These are phyloP conservation scores for Syzygium aqueum DNA, from an alignment of 345 rosid species.

Conservation along the genomic window DNA sequence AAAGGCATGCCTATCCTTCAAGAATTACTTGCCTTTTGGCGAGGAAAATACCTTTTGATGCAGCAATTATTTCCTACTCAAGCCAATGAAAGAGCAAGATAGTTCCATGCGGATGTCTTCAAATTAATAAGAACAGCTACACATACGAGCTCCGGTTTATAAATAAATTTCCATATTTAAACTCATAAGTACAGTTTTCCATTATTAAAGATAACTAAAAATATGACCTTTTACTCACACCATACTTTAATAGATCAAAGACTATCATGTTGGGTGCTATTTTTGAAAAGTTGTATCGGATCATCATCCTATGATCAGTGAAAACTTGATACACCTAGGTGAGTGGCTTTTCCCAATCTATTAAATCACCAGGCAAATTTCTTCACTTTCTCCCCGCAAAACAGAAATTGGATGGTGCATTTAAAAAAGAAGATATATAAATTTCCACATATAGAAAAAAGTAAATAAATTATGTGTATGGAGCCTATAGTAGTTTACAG, in stretches of 20 bases:
- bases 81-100: constrained; percentile 2
- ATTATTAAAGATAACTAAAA: background rate
- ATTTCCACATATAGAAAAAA: background rate
- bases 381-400: background rate
- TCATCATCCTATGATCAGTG: background rate
- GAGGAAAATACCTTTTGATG: constrained; percentile 54
- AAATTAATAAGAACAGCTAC: background rate
- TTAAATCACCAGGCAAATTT: background rate
- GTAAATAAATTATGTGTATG: background rate
- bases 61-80: constrained; percentile 14
- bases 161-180: background rate
- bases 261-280: background rate
- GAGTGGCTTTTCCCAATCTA: background rate
- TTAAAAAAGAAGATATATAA: background rate
- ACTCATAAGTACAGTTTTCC: background rate
- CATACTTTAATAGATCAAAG: background rate
- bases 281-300: background rate
- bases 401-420: background rate
- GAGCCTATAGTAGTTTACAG: background rate
- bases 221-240: background rate
- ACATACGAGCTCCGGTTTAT: background rate
- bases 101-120: background rate
- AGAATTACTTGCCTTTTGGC: constrained; percentile 47
- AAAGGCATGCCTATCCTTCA: constrained; percentile 25
- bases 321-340: background rate